A percentile compares a stretch with the other conserved stretches of the same genome.
phyloP scores from a whole-genome alignment of 176 grass and related monocot species.

The Oryza officinalis region DNA sequence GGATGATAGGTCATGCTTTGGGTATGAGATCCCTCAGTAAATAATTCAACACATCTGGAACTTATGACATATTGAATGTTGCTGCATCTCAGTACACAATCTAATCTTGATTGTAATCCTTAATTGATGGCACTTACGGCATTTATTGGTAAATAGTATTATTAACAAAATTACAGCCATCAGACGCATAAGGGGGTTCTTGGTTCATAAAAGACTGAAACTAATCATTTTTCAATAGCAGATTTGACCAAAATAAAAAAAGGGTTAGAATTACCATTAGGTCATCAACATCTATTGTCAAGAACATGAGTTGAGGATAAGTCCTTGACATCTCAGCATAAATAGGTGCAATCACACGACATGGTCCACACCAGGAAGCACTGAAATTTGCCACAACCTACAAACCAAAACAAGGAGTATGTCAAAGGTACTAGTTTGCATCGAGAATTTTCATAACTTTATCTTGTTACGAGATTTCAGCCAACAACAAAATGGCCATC shows the following conservation, averaged over 20 bases:
- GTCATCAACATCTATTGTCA: conserved; percentile 73
- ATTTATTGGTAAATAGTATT: neutral
- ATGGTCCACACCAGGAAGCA: conserved; percentile 82
- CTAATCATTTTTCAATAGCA: neutral
- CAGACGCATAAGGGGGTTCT: neutral
- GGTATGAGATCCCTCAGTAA: neutral
- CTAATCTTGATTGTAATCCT: neutral
- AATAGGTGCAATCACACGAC: conserved; percentile 65
- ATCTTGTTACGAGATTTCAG: conserved; percentile 1
- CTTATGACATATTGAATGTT: neutral
- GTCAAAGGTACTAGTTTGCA: neutral
- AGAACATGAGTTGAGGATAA: conserved; percentile 78
- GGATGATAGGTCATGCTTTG: neutral
- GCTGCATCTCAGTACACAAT: neutral
- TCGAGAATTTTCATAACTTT: neutral
- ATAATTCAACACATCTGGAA: neutral
- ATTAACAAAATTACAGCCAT: neutral
- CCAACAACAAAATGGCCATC: neutral
- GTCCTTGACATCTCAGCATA: conserved; percentile 81
- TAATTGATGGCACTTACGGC: neutral
- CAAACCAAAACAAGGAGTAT: conserved; percentile 15
- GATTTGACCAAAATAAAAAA: neutral
- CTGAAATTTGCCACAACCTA: conserved; percentile 88
- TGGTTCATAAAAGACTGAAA: neutral
- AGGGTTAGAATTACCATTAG: conserved; percentile 56